Percentiles rank a stretch among this genome's conserved stretches.
Evolutionary conservation across 2,329 filamentous ascomycete genomes (phyloP).

Genomic region (Fusarium algeriense): DNA sequence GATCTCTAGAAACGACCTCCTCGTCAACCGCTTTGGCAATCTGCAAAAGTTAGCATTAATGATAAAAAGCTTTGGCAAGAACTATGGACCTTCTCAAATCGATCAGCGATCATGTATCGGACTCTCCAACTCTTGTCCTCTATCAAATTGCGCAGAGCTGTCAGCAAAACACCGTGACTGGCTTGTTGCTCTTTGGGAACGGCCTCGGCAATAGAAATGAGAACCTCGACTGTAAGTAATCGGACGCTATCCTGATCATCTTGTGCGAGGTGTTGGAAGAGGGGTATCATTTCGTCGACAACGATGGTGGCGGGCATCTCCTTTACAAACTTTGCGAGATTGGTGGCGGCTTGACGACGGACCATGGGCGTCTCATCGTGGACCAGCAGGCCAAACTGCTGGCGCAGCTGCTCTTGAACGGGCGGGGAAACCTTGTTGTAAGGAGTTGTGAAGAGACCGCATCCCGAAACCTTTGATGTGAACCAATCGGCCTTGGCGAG

Average conservation of each 20-base stretch:
- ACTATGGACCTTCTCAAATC: conserved; percentile 84
- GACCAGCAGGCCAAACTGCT: conserved; percentile 92
- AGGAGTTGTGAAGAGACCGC: conserved; percentile 91
- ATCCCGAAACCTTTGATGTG: conserved; percentile 98
- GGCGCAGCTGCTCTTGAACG: conserved; percentile 91
- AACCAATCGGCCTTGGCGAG: conserved; percentile 99
- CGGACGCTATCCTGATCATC: conserved; percentile 99
- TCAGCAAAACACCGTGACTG: conserved; percentile 92
- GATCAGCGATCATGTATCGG: conserved; percentile 98
- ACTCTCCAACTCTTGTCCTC: conserved; percentile 99
- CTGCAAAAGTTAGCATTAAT: conserved; percentile 58
- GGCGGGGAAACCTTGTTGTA: conserved; percentile 90
- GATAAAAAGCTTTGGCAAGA: conserved; percentile 50
- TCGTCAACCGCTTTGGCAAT: conserved; percentile 99
- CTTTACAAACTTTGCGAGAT: conserved; percentile 97
- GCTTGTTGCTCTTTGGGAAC: conserved; percentile 98
- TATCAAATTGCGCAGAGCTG: conserved; percentile 90
- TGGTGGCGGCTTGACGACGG: conserved; percentile 93
- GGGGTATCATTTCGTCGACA: conserved; percentile 98
- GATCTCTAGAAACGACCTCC: conserved; percentile 91
- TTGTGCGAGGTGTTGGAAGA: conserved; percentile 95
- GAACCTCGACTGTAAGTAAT: conserved; percentile 92
- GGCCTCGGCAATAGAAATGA: conserved; percentile 96
- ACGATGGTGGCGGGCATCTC: conserved; percentile 93
- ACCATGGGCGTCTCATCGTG: conserved; percentile 99